These are phyloP conservation scores for Penicillium nucicola DNA, from an alignment of 495 filamentous ascomycete genomes.

Conservation along the genomic window DNA sequence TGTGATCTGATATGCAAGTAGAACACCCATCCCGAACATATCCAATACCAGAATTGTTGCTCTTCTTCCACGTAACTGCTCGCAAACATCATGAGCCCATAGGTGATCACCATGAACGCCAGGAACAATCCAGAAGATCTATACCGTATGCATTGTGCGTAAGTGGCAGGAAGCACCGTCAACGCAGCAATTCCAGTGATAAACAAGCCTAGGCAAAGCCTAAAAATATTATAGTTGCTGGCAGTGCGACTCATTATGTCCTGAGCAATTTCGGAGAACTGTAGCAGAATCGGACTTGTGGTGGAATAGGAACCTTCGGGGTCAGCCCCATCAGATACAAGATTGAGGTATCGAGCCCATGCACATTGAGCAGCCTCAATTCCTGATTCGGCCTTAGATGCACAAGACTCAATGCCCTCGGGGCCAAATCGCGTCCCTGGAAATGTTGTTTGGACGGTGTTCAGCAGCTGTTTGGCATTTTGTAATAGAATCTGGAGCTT, in stretches of 20 bases:
- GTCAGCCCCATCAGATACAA: conserved; percentile 8
- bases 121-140: conserved; percentile 29
- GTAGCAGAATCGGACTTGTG: conserved; percentile 20
- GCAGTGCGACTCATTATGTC: conserved; percentile 77
- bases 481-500: conserved; percentile 62
- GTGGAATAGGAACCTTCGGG: conserved; percentile 7
- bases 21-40: conserved; percentile 71
- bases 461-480: conserved; percentile 77
- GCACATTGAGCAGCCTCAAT: conserved; percentile 64
- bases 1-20: conserved; percentile 57
- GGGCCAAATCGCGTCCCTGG: conserved; percentile 52
- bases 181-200: conserved; percentile 42
- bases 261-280: conserved; percentile 71
- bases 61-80: conserved; percentile 98
- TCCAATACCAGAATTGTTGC: conserved; percentile 98
- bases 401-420: conserved; percentile 36
- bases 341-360: conserved; percentile 47
- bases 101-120: conserved; percentile 46
- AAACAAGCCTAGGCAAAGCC: conserved; percentile 53
- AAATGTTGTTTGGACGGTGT: conserved; percentile 68
- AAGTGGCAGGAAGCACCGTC: conserved; percentile 28
- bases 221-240: conserved; percentile 78
- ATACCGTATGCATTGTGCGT: conserved; percentile 16
- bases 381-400: conserved; percentile 30
- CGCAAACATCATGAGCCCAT: conserved; percentile 91